Evolutionary conservation across 2,329 filamentous ascomycete genomes (phyloP).

Genomic region (Diaporthe australafricana): DNA sequence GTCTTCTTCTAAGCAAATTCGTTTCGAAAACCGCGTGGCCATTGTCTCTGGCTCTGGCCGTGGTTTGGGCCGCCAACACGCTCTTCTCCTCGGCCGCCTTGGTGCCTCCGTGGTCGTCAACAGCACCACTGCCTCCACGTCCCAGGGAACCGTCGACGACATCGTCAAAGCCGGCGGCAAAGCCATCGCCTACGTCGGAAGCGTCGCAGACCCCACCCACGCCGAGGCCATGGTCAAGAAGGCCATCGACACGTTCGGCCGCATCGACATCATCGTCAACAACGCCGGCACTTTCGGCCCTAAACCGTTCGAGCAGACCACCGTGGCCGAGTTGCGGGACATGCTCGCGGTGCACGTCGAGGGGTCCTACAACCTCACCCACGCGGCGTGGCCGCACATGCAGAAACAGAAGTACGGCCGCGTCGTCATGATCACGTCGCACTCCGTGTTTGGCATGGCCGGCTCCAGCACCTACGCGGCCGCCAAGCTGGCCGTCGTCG

Average conservation of each 20-base stretch:
- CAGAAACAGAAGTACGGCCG: slow-evolving; percentile 2
- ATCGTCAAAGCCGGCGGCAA: slow-evolving; percentile 3
- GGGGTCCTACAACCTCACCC: not conserved
- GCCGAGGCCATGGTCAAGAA: not conserved
- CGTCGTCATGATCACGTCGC: not conserved
- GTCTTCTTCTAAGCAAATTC: not conserved
- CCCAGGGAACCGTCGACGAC: not conserved
- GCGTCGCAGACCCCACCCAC: not conserved
- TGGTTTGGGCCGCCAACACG: not conserved
- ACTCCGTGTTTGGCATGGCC: not conserved
- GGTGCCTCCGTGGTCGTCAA: not conserved
- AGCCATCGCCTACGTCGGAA: not conserved
- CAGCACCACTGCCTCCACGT: not conserved
- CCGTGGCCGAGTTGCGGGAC: not conserved
- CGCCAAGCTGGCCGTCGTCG: not conserved
- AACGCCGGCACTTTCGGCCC: not conserved
- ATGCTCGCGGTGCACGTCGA: not conserved
- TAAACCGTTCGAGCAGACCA: not conserved
- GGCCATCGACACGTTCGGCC: not conserved
- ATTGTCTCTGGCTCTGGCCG: slow-evolving; percentile 3
- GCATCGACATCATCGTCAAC: not conserved
- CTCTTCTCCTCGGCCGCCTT: not conserved
- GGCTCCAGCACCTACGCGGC: not conserved
- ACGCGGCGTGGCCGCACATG: not conserved
- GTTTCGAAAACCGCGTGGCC: not conserved